phyloP scores from a whole-genome alignment of 495 filamentous ascomycete species.

The Penicillium alfredii region DNA sequence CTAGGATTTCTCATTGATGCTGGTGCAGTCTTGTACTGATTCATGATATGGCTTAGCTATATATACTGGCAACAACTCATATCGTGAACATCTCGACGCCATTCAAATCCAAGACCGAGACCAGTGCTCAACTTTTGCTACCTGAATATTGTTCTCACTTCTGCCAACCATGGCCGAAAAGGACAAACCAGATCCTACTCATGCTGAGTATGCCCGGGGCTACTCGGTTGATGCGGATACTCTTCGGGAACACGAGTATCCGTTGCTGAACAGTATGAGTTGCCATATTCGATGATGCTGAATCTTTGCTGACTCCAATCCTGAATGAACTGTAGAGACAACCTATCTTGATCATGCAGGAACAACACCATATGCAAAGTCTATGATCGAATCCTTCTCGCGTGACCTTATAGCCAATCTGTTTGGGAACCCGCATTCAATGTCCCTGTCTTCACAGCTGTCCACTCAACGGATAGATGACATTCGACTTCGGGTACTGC shows the following conservation, averaged over 20 bases:
- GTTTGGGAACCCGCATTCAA: conserved; percentile 89
- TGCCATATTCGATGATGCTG: too few relatives aligned
- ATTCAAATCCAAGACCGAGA: neutral
- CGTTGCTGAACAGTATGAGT: conserved; percentile 70
- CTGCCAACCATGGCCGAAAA: conserved; percentile 9
- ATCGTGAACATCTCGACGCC: neutral
- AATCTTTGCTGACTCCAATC: too few relatives aligned
- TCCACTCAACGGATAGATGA: conserved; percentile 72
- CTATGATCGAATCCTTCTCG: conserved; percentile 71
- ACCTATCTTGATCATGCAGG: conserved; percentile 93
- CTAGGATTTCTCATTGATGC: conserved; percentile 9
- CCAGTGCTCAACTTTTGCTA: neutral
- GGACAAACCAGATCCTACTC: neutral
- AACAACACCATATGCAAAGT: conserved; percentile 75
- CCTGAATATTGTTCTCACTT: neutral
- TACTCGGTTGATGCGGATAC: conserved; percentile 65
- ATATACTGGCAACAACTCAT: too few relatives aligned
- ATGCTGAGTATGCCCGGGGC: conserved; percentile 19
- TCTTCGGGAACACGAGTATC: conserved; percentile 70
- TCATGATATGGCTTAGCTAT: too few relatives aligned
- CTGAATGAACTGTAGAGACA: conserved; percentile 58
- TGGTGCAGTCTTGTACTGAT: neutral
- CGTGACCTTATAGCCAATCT: conserved; percentile 69
- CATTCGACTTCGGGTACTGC: conserved; percentile 62
- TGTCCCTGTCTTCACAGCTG: conserved; percentile 71